Base-by-base conservation (phyloP, 768 basidiomycete genomes). In the Peribolospora kevripleyi region DNA sequence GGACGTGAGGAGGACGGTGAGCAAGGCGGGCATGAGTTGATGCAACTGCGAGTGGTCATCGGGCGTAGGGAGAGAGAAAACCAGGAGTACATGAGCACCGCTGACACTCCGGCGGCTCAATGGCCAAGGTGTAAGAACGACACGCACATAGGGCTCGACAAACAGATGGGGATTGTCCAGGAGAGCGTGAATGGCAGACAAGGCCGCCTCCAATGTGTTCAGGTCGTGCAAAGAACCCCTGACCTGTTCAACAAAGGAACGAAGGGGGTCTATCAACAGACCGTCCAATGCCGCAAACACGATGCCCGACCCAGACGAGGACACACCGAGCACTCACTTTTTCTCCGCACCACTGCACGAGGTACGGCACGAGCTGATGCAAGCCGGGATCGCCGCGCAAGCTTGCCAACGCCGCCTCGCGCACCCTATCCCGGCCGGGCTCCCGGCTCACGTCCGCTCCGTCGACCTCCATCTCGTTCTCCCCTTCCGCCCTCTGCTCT, bases 291-390 rank as follows among this genome's bases (percentile, higher is more conserved):
- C 25, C 25, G 25, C 25, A 25, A 25, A 25, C 25, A 25, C 25
- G 10, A 10, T 8, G n/a, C 7, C 69, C 71, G 42, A 71, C 69
- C 53, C 66, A 67, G 55, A 73, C 72, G 47, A 87, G 67, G 0
- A 76, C 76, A 6, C 70, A 70, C 10, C 82, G 79, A 1, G 86
- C 81, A 45, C 85, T 81, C 64, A 64, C 63, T 55, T 63, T 61
- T 50, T 95, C 88, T 11, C 81, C 84, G 0, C 91, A 76, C 93
- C 93, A 98, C 43, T 84, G 78, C 50, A 95, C 83, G 39, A 98
- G 73, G 64, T 97, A 97, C 0, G 91, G 87, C 37, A 98, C 68
- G 13, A 98, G 74, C 4, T 85, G 82, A 60, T 88, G 84, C 57
- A 98, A 66, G 3, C 91, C 91, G 2, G 87, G 85, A 61, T 98